Base-by-base conservation (phyloP, 2,329 filamentous ascomycete species). In the Lasiodiplodia citricola region DNA sequence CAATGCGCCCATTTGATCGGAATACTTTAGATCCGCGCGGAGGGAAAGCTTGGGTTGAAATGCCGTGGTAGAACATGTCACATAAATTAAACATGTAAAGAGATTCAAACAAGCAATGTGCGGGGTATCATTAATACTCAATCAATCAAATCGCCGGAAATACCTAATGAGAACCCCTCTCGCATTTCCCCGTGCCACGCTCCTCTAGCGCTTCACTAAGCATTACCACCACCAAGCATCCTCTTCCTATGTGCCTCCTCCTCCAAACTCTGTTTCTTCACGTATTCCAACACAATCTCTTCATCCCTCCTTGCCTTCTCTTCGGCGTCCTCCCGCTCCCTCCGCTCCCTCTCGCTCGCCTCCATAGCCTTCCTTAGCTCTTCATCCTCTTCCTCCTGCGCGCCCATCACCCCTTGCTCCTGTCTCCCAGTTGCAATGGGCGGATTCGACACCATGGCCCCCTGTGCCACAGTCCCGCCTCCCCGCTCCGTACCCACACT, bases 231-330 rank as follows among this genome's bases (percentile, higher is more conserved):
- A 21, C 74, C 78, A 1, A 80, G 82, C 4, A 70, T 71, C 67
- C 69, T 71, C 66, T 68, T 74, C 52, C 75, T 71, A 72, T 83
- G 79, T 75, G 89, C 84, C 72, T 90, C 89, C 79, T 95, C 92
- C 0, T 87, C 84, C 52, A 93, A 76, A 77, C 91, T 93, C 81
- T 94, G 91, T 81, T 89, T 91, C 83, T 91, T 92, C 51, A 93
- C 86, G 77, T 92, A 93, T 74, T 93, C 91, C 76, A 94, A 78
- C 54, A 66, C 63, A 69, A 91, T 88, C 68, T 93, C 87, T 75
- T 94, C 91, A 75, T 94, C 91, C 78, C 31, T 86, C 84, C 65
- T 76, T 77, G 79, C 77, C 74, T 76, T 77, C 73, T 72, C 70
- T 5, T 73, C 74, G 3, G 73, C 72, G n/a, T 74, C 73, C 35